Conservation (phyloP, 2,329 filamentous ascomycete genomes). For the Talaromyces marneffei region DNA sequence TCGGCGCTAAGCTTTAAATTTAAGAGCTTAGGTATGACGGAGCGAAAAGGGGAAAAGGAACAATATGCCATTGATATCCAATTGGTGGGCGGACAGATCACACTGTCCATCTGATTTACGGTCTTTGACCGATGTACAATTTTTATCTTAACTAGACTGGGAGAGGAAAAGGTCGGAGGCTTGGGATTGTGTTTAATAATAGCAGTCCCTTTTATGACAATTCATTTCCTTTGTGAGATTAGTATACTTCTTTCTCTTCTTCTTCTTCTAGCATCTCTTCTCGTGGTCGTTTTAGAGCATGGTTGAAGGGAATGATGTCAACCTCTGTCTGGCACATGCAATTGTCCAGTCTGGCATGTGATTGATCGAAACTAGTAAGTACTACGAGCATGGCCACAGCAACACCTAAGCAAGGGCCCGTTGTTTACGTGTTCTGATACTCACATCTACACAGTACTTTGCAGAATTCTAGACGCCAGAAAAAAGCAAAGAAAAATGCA, state of each 20-base stretch:
- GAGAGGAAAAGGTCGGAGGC: not conserved
- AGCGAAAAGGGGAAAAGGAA: not conserved
- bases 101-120: slow-evolving; percentile 20
- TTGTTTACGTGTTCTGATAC: not conserved
- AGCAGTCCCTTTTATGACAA: not conserved
- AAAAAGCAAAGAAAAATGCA: not conserved
- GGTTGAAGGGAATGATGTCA: not conserved
- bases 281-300: not conserved
- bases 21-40: slow-evolving; percentile 9
- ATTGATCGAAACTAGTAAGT: not conserved
- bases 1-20: slow-evolving; percentile 78
- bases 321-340: not conserved
- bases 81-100: slow-evolving; percentile 8
- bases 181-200: slow-evolving; percentile 1
- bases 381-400: too few species aligned
- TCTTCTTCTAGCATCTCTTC: not conserved
- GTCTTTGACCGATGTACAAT: slow-evolving; percentile 11
- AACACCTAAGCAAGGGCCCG: too few species aligned
- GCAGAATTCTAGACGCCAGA: not conserved
- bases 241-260: slow-evolving; percentile 16
- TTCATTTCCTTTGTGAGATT: slow-evolving; percentile 1
- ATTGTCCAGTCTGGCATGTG: not conserved
- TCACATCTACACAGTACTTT: not conserved
- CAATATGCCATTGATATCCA: not conserved
- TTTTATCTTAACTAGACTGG: slow-evolving; percentile 12